Percentiles rank a stretch among this genome's conserved stretches.
Evolutionary conservation across 106 monocot genomes (phyloP).

Genomic region (Dendrobium nobile): DNA sequence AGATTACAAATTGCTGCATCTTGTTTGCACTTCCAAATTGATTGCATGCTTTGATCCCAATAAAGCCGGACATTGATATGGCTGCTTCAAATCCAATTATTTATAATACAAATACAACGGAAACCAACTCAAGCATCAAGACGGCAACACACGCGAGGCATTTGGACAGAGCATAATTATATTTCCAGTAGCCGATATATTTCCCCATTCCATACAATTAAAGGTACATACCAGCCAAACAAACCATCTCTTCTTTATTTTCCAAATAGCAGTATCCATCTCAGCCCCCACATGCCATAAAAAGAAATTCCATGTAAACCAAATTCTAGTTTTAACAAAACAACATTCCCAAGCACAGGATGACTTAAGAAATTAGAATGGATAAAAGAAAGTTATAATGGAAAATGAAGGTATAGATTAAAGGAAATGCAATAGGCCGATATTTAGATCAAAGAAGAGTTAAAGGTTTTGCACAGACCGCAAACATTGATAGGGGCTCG

Average conservation of each 20-base stretch:
- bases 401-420: not conserved
- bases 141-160: no score
- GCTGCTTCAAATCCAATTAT: no score
- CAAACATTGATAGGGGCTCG: conserved; percentile 21
- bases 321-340: not conserved
- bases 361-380: not conserved
- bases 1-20: no score
- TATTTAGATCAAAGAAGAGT: not conserved
- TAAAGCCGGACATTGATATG: no score
- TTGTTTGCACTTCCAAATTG: no score
- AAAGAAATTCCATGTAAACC: not conserved
- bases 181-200: not conserved
- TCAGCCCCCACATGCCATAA: not conserved
- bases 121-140: no score
- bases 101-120: no score
- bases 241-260: not conserved
- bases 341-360: not conserved
- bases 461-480: conserved; percentile 7
- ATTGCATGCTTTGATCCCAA: no score
- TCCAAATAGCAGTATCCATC: not conserved
- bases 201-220: no score
- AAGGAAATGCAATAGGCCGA: not conserved
- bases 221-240: not conserved
- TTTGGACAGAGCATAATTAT: not conserved
- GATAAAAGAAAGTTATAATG: not conserved